Percentiles rank a stretch among this genome's conserved stretches.
Evolutionary conservation across 352 stramenopile species (phyloP).

Genomic region (Globisporangium polare): DNA sequence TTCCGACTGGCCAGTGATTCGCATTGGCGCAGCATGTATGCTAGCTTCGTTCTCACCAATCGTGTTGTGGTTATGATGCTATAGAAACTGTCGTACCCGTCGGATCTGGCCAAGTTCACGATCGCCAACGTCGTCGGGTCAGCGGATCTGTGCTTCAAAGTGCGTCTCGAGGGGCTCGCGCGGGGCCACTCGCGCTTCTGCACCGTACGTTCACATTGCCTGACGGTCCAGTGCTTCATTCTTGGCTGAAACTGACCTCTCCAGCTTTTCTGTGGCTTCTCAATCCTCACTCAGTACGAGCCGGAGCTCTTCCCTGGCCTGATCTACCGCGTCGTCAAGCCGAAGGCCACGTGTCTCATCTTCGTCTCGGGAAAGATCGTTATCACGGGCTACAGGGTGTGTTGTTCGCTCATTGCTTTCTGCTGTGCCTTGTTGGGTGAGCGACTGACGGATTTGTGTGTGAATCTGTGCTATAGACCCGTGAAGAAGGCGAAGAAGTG

Average conservation of each 20-base stretch:
- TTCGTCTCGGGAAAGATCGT: constrained; percentile 45
- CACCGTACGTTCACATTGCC: constrained; percentile 49
- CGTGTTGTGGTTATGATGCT: not conserved
- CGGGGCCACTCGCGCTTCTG: constrained; percentile 57
- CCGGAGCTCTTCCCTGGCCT: constrained; percentile 97
- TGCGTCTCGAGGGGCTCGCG: constrained; percentile 71
- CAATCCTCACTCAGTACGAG: constrained; percentile 77
- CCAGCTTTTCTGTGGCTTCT: not conserved
- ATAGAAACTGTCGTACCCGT: constrained; percentile 61
- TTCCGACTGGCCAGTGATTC: too few relatives aligned
- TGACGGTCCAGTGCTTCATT: not conserved
- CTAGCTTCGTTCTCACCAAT: too few relatives aligned
- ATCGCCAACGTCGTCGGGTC: constrained; percentile 89
- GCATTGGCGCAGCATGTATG: too few relatives aligned
- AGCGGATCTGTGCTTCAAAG: constrained; percentile 88
- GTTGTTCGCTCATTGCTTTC: not conserved
- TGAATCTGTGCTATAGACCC: constrained; percentile 3
- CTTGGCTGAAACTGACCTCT: not conserved
- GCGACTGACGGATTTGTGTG: not conserved
- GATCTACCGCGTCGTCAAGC: constrained; percentile 93
- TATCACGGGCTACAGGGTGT: constrained; percentile 89
- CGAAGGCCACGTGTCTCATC: constrained; percentile 87
- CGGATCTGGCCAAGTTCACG: constrained; percentile 35
- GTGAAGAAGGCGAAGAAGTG: constrained; percentile 22
- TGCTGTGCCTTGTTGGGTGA: not conserved